A percentile compares a stretch with the other conserved stretches of the same genome.
Evolutionary conservation across 257 asterid genomes (phyloP).

Genomic region (Fraxinus quadrangulata): DNA sequence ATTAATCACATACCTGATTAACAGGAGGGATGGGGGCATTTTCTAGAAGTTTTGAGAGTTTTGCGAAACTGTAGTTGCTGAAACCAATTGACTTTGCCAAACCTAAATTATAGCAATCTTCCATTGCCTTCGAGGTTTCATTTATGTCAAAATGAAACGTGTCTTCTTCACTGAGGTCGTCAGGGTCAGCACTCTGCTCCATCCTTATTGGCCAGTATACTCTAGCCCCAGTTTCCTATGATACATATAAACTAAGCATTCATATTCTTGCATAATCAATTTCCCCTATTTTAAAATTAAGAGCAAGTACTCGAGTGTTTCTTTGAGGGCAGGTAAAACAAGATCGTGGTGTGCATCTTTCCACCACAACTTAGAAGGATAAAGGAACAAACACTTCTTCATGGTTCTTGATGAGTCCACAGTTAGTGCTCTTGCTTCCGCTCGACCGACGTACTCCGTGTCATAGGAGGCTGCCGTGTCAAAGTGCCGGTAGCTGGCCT

Average conservation of each 20-base stretch:
- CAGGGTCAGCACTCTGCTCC: background rate
- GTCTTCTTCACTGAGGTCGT: slow-evolving; percentile 26
- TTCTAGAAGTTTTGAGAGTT: slow-evolving; percentile 37
- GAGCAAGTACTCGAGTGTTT: too few species aligned
- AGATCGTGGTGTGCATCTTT: too few species aligned
- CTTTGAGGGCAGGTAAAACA: too few species aligned
- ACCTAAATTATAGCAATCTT: slow-evolving; percentile 45
- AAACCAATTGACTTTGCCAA: slow-evolving; percentile 60
- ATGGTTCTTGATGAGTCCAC: slow-evolving; percentile 37
- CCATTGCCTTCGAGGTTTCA: slow-evolving; percentile 64
- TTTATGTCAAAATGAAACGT: slow-evolving; percentile 39
- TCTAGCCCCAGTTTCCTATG: slow-evolving; percentile 33
- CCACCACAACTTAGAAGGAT: slow-evolving; percentile 26
- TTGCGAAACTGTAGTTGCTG: slow-evolving; percentile 55
- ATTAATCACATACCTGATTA: too few species aligned
- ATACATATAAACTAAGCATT: background rate
- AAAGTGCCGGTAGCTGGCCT: too few species aligned
- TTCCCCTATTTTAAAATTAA: too few species aligned
- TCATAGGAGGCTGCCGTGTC: too few species aligned
- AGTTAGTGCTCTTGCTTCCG: too few species aligned
- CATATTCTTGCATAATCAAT: too few species aligned
- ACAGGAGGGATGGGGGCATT: slow-evolving; percentile 33
- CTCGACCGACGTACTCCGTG: too few species aligned
- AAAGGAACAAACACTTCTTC: slow-evolving; percentile 50
- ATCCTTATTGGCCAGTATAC: slow-evolving; percentile 31